A percentile compares a stretch with the other conserved stretches of the same genome.
These are phyloP conservation scores for Raffaelea deltoideospora DNA, from an alignment of 2,329 filamentous ascomycete species.

Conservation along the genomic window DNA sequence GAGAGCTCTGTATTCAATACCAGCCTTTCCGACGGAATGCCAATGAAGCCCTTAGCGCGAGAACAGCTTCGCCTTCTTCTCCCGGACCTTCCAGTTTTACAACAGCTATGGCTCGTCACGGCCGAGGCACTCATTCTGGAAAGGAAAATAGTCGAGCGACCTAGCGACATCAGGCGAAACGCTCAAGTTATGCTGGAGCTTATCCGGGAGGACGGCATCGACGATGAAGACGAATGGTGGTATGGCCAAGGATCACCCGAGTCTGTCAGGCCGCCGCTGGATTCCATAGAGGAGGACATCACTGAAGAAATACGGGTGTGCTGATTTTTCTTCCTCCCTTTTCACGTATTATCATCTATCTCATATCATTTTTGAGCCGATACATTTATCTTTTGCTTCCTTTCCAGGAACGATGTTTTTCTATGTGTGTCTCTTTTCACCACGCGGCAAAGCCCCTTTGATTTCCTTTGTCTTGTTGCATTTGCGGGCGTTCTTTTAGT, in stretches of 20 bases:
- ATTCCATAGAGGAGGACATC: slow-evolving; percentile 36
- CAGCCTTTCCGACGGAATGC: slow-evolving; percentile 44
- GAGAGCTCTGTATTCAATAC: slow-evolving; percentile 39
- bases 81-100: slow-evolving; percentile 39
- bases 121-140: slow-evolving; percentile 48
- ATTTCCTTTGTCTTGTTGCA: too few relatives aligned
- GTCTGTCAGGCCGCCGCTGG: slow-evolving; percentile 35
- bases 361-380: too few relatives aligned
- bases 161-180: slow-evolving; percentile 48
- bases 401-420: too few relatives aligned
- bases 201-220: slow-evolving; percentile 45
- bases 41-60: slow-evolving; percentile 38
- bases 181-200: slow-evolving; percentile 46
- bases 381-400: too few relatives aligned
- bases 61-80: slow-evolving; percentile 36
- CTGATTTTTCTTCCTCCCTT: too few relatives aligned
- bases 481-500: too few relatives aligned
- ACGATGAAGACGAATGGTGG: slow-evolving; percentile 48
- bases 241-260: slow-evolving; percentile 39
- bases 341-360: too few relatives aligned
- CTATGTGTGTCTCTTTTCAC: too few relatives aligned
- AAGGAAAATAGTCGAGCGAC: slow-evolving; percentile 39
- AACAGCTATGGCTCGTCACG: slow-evolving; percentile 47
- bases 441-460: too few relatives aligned
- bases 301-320: slow-evolving; percentile 19